A percentile compares a stretch with the other conserved stretches of the same genome.
phyloP scores from a whole-genome alignment of 257 asterid species.

The Striga asiatica region DNA sequence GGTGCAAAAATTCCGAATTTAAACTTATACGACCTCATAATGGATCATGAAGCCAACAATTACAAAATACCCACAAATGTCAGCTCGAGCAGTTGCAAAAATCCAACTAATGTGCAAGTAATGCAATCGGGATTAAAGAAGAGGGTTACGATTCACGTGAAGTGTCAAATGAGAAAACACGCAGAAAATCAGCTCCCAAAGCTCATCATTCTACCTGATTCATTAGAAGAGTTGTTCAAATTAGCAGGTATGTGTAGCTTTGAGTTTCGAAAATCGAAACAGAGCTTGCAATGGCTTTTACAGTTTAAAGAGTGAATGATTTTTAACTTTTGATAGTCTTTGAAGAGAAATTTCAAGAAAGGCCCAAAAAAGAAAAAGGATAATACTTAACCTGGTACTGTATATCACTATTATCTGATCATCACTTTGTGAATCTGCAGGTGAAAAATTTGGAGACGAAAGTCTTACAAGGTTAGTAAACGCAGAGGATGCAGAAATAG shows the following conservation, averaged over 20 bases:
- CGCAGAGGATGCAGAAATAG: constrained; percentile 73
- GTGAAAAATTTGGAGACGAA: constrained; percentile 49
- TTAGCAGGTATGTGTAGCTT: constrained; percentile 70
- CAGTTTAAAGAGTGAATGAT: no score
- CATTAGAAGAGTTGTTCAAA: constrained; percentile 48
- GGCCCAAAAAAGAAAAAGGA: not conserved
- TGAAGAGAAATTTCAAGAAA: not conserved
- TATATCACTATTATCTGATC: constrained; percentile 16
- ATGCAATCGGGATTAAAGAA: constrained; percentile 21
- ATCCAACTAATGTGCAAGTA: constrained; percentile 21
- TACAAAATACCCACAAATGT: constrained; percentile 10
- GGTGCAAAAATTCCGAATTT: constrained; percentile 13
- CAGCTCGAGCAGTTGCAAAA: constrained; percentile 22
- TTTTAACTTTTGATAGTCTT: no score
- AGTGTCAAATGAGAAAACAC: constrained; percentile 17
- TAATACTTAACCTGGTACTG: not conserved
- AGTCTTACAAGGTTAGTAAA: constrained; percentile 34
- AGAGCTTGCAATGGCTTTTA: no score
- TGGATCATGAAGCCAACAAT: constrained; percentile 21
- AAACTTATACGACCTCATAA: constrained; percentile 26
- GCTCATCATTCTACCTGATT: constrained; percentile 67
- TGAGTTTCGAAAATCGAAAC: no score
- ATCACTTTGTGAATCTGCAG: constrained; percentile 46
- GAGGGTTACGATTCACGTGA: constrained; percentile 72
- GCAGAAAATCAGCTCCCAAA: constrained; percentile 26